These are phyloP conservation scores for Hibiscus tridactylites DNA, from an alignment of 345 rosid species.

Conservation along the genomic window DNA sequence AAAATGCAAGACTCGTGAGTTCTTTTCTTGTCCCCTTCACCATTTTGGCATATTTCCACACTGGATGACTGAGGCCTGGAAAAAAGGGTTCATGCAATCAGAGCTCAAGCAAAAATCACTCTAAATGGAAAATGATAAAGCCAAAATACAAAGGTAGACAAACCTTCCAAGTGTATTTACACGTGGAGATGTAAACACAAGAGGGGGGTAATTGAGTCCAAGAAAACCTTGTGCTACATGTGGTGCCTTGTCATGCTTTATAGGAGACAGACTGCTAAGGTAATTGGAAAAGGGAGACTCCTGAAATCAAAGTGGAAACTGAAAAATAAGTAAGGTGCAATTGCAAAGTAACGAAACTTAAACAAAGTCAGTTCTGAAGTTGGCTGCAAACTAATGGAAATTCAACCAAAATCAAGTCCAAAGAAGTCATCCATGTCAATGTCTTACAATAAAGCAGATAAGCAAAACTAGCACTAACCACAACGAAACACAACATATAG, in stretches of 20 bases:
- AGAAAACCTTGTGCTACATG: conserved; percentile 21
- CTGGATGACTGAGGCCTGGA: conserved; percentile 25
- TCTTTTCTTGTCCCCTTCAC: conserved; percentile 10
- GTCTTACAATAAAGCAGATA: neutral
- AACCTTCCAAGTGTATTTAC: conserved; percentile 29
- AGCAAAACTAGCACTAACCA: neutral
- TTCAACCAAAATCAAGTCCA: neutral
- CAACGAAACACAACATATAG: neutral
- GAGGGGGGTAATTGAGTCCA: conserved; percentile 42
- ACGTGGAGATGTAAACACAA: conserved; percentile 39
- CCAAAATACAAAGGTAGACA: conserved; percentile 5
- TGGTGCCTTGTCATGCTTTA: conserved; percentile 22
- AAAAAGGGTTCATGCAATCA: conserved; percentile 9
- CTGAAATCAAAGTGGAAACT: conserved; percentile 24
- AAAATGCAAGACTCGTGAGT: conserved; percentile 1
- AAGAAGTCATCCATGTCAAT: neutral
- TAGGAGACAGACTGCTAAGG: conserved; percentile 35
- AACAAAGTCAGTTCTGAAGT: neutral
- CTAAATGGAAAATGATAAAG: neutral
- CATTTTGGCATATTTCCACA: conserved; percentile 10
- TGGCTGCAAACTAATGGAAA: neutral
- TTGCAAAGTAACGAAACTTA: neutral
- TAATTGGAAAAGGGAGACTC: conserved; percentile 37
- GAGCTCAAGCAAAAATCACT: neutral
- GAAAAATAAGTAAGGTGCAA: neutral